A percentile compares a stretch with the other conserved stretches of the same genome.
Evolutionary conservation across 129 eudicot species (phyloP).

Genomic region (Ambrosia trifida): DNA sequence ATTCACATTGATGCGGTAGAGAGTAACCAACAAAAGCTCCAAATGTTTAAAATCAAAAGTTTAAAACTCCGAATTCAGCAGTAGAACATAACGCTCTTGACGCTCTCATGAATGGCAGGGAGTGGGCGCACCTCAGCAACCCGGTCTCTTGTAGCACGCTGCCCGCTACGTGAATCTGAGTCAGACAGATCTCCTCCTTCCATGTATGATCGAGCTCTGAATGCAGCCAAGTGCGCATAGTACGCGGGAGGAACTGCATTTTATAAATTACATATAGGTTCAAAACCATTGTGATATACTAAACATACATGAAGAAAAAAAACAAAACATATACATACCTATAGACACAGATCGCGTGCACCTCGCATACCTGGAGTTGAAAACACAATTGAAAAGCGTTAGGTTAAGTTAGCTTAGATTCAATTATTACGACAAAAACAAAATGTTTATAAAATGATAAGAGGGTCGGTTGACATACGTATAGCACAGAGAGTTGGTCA

Average conservation of each 20-base stretch:
- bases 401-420: too few species aligned
- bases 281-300: background rate
- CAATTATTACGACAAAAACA: background rate
- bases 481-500: constrained; percentile 66
- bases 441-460: background rate
- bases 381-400: background rate
- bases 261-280: background rate
- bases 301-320: background rate
- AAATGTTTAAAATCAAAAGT: background rate
- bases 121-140: constrained; percentile 32
- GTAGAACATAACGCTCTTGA: constrained; percentile 77
- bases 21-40: background rate
- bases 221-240: constrained; percentile 77
- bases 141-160: constrained; percentile 42
- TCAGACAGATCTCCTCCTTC: constrained; percentile 50
- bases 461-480: constrained; percentile 41
- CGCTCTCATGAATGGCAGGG: constrained; percentile 57
- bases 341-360: constrained; percentile 85
- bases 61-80: constrained; percentile 34
- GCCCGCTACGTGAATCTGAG: constrained; percentile 37
- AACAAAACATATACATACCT: constrained; percentile 39
- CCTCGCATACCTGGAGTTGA: constrained; percentile 57
- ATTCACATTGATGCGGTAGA: background rate
- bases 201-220: constrained; percentile 69
- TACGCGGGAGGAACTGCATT: constrained; percentile 79